Evolutionary conservation across 2,329 filamentous ascomycete species (phyloP).

Genomic region (Calonectria leucothoes): DNA sequence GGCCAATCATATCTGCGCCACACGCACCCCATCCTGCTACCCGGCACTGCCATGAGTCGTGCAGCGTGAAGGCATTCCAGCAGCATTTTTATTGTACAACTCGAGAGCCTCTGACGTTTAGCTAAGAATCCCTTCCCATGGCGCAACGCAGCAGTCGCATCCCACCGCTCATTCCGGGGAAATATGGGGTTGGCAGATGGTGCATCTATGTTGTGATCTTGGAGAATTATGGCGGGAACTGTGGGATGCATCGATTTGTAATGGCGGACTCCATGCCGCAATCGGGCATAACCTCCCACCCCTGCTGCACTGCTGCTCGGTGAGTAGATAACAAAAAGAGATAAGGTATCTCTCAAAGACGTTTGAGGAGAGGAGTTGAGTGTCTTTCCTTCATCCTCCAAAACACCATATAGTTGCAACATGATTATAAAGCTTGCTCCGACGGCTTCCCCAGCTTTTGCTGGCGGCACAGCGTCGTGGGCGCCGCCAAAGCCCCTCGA

Average conservation of each 20-base stretch:
- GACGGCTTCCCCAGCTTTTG: conserved; percentile 37
- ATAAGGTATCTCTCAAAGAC: conserved; percentile 21
- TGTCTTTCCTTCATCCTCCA: not conserved
- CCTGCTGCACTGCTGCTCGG: not conserved
- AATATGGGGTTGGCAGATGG: conserved; percentile 31
- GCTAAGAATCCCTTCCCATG: conserved; percentile 2
- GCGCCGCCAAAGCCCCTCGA: conserved; percentile 67
- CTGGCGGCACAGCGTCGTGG: conserved; percentile 14
- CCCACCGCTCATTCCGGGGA: conserved; percentile 25
- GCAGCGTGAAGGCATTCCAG: not conserved
- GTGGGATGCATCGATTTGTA: conserved; percentile 40
- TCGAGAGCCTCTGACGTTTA: not conserved
- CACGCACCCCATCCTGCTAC: not conserved
- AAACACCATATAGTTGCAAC: conserved; percentile 10
- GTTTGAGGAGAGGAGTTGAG: conserved; percentile 23
- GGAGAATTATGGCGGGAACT: conserved; percentile 36
- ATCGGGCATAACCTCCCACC: conserved; percentile 24
- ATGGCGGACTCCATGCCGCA: conserved; percentile 33
- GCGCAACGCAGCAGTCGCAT: conserved; percentile 17
- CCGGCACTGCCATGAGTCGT: not conserved
- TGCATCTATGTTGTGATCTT: conserved; percentile 37
- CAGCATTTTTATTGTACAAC: not conserved
- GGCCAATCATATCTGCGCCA: not conserved
- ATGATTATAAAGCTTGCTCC: not conserved
- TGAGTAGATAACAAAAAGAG: conserved; percentile 12